These are phyloP conservation scores for Coelastrella sp. DNA, from an alignment of 139 green algal species.

Conservation along the genomic window DNA sequence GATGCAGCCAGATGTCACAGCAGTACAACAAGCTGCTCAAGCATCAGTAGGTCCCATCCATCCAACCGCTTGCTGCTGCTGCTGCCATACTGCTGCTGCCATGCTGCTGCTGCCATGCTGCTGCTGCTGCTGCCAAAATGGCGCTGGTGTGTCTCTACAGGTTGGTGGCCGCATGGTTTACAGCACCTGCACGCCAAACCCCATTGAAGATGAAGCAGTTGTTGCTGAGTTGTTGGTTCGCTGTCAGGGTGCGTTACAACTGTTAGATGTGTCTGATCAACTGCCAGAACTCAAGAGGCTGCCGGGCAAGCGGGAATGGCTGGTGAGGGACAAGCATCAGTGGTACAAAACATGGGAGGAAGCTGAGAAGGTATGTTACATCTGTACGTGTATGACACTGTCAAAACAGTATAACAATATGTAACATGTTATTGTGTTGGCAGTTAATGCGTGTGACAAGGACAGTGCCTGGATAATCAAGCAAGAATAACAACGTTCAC, in stretches of 20 bases:
- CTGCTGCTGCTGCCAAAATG: no score
- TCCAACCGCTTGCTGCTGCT: no score
- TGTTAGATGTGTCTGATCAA: constrained; percentile 86
- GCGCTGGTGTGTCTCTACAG: constrained; percentile 30
- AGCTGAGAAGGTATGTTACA: constrained; percentile 17
- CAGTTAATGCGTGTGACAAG: no score
- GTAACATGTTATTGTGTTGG: not conserved
- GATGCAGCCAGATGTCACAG: no score
- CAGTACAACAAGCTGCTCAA: no score
- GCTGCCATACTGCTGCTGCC: no score
- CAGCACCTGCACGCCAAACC: constrained; percentile 99
- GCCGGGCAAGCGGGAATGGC: constrained; percentile 83
- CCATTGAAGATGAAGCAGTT: constrained; percentile 98
- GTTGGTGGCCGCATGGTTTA: constrained; percentile 97
- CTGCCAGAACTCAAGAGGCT: constrained; percentile 85
- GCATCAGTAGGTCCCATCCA: no score
- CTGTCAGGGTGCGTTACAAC: constrained; percentile 73
- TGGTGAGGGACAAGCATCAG: constrained; percentile 41
- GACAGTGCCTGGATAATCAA: no score
- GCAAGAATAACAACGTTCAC: no score
- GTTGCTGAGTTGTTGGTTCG: constrained; percentile 87
- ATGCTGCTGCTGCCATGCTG: not conserved
- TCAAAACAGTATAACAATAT: not conserved
- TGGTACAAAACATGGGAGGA: constrained; percentile 80
- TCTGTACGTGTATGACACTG: not conserved